Evolutionary conservation across 2,329 filamentous ascomycete genomes (phyloP).

Genomic region (Chaetomiaceae sp.): DNA sequence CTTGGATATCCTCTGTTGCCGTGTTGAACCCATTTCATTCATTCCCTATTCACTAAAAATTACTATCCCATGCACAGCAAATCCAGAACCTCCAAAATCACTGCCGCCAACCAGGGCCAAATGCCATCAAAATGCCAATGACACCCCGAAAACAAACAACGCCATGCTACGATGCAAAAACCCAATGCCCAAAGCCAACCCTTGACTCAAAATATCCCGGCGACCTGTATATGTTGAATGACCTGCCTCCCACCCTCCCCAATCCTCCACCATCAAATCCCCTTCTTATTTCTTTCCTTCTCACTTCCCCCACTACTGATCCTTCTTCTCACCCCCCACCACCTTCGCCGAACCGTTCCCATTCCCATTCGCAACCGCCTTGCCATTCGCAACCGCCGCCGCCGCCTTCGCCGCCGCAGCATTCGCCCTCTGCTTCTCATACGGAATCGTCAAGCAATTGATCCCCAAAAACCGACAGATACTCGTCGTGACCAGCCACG

Average conservation of each 20-base stretch:
- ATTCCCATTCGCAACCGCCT: slow-evolving; percentile 11
- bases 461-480: slow-evolving; percentile 93
- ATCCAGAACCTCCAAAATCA: neutral
- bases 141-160: slow-evolving; percentile 9
- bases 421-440: slow-evolving; percentile 56
- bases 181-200: slow-evolving; percentile 16
- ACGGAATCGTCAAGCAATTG: slow-evolving; percentile 83
- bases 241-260: neutral
- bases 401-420: slow-evolving; percentile 29
- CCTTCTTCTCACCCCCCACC: neutral
- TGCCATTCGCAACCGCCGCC: slow-evolving; percentile 22
- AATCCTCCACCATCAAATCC: neutral
- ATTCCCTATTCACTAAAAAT: neutral
- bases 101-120: neutral
- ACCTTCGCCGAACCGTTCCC: too few relatives aligned
- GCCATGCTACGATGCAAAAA: slow-evolving; percentile 14
- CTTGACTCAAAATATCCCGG: neutral
- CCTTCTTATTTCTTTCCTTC: neutral
- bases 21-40: neutral
- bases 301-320: neutral
- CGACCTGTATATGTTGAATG: slow-evolving; percentile 2
- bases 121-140: slow-evolving; percentile 2
- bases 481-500: slow-evolving; percentile 79
- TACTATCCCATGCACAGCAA: neutral
- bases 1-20: too few relatives aligned